Base-by-base conservation (phyloP, 345 rosid genomes). In the Bretschneidera sinensis region DNA sequence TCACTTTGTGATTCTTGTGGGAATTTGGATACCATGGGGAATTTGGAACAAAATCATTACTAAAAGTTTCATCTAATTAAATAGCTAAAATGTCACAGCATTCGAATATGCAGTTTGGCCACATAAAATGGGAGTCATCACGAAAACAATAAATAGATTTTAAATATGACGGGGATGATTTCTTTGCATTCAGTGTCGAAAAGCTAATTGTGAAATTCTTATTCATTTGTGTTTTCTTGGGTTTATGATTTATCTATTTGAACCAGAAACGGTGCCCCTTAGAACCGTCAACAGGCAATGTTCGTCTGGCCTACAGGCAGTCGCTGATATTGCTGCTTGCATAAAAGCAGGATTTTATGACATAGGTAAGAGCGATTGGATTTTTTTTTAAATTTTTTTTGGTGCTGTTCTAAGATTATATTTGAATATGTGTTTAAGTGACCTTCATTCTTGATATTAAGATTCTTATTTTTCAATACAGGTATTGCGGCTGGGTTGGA, bases 401-500 rank as follows among this genome's bases (percentile, higher is more conserved):
- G 43, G 20, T 17, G 21, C 45, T 8, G 25, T 39, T 54, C 21
- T 34, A 55, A 57, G 52, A 64, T 13, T 54, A 5, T 20, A 19
- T 1, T 48, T 16, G 5, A 15, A n/a, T 31, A 2, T 16, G 21
- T 50, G 10, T 71, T 4, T 28, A 24, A 23, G 48, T 23, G n/a
- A 0, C 28, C 43, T 54, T 23, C 60, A 19, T 24, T 48, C 43
- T 22, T 56, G 54, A 54, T 64, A 22, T 60, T 33, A 16, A 63
- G 23, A 23, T 63, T 43, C 50, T 25, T 71, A 58, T 60, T 18
- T 67, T 65, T 39, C 10, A 67, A 70, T 50, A 23, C 57, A 92
- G 97, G 97, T 61, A 90, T 94, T 67, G 99, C 69, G 17, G 96
- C 99, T 62, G 97, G 97, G 31, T 71, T 94, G 72, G 99, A 94